Percentiles rank a stretch among this genome's conserved stretches.
Evolutionary conservation across 129 eudicot genomes (phyloP).

Genomic region (Deinandra increscens): DNA sequence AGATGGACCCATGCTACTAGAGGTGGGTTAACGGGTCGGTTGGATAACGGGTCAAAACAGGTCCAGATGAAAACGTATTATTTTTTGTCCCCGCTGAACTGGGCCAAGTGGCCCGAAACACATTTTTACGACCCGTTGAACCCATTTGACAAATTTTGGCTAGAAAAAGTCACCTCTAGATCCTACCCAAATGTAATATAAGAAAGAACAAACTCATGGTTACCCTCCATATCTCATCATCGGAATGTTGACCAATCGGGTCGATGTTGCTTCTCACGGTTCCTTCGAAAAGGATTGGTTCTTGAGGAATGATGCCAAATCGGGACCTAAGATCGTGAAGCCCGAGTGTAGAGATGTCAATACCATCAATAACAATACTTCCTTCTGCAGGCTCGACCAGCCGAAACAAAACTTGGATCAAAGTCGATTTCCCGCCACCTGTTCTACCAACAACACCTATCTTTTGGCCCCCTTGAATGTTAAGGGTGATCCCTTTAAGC

Average conservation of each 20-base stretch:
- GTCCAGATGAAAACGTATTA: not conserved
- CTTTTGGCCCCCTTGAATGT: constrained; percentile 79
- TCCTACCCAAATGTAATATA: not conserved
- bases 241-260: constrained; percentile 74
- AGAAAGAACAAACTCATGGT: constrained; percentile 5
- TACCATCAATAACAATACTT: constrained; percentile 62
- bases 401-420: constrained; percentile 84
- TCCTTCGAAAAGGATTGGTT: constrained; percentile 94
- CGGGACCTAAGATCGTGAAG: constrained; percentile 96
- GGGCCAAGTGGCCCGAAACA: not conserved
- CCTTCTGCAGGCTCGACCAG: constrained; percentile 87
- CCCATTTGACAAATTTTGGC: too few species aligned
- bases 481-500: constrained; percentile 67
- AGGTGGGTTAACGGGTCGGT: not conserved
- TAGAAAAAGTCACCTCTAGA: not conserved
- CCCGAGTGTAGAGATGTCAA: constrained; percentile 68
- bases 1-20: not conserved
- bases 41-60: not conserved
- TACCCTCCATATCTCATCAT: constrained; percentile 87
- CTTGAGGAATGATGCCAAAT: constrained; percentile 97
- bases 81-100: not conserved
- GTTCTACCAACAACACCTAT: constrained; percentile 93
- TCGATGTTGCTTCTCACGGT: constrained; percentile 97
- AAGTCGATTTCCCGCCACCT: constrained; percentile 93
- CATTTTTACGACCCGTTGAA: not conserved